These are phyloP conservation scores for Daldinia eschscholtzii DNA, from an alignment of 2,329 filamentous ascomycete genomes.

Conservation along the genomic window DNA sequence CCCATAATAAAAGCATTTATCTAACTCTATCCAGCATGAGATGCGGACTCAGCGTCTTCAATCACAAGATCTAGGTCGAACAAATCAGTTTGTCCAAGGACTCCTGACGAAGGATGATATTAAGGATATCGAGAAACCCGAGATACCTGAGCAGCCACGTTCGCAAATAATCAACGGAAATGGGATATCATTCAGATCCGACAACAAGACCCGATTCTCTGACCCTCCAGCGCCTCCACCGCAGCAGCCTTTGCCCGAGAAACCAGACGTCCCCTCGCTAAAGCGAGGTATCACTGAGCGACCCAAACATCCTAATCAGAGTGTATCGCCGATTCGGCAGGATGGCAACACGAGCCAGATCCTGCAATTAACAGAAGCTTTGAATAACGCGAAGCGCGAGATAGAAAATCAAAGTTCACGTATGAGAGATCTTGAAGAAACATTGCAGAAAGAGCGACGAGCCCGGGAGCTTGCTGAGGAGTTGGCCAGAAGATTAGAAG, in stretches of 20 bases:
- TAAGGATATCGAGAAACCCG: slow-evolving; percentile 68
- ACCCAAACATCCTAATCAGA: slow-evolving; percentile 68
- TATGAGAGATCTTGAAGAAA: slow-evolving; percentile 83
- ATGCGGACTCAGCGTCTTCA: slow-evolving; percentile 92
- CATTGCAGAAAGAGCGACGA: slow-evolving; percentile 81
- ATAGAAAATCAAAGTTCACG: slow-evolving; percentile 84
- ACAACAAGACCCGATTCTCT: slow-evolving; percentile 86
- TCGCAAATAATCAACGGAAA: slow-evolving; percentile 64
- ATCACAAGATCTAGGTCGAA: slow-evolving; percentile 84
- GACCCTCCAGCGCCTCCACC: slow-evolving; percentile 94
- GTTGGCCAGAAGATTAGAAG: slow-evolving; percentile 76
- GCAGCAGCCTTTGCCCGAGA: slow-evolving; percentile 92
- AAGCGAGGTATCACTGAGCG: slow-evolving; percentile 83
- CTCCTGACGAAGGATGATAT: slow-evolving; percentile 79
- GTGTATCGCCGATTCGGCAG: slow-evolving; percentile 69
- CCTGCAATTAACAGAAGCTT: slow-evolving; percentile 83
- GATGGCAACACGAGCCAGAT: slow-evolving; percentile 77
- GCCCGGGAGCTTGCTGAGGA: slow-evolving; percentile 89
- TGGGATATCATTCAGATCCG: slow-evolving; percentile 70
- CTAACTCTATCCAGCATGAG: slow-evolving; percentile 73
- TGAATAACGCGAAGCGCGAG: slow-evolving; percentile 86
- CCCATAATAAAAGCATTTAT: neutral
- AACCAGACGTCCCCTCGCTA: slow-evolving; percentile 82
- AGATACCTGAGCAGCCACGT: slow-evolving; percentile 63
- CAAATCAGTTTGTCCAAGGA: slow-evolving; percentile 82